These are phyloP conservation scores for Monascus ruber DNA, from an alignment of 2,329 filamentous ascomycete genomes.

Conservation along the genomic window DNA sequence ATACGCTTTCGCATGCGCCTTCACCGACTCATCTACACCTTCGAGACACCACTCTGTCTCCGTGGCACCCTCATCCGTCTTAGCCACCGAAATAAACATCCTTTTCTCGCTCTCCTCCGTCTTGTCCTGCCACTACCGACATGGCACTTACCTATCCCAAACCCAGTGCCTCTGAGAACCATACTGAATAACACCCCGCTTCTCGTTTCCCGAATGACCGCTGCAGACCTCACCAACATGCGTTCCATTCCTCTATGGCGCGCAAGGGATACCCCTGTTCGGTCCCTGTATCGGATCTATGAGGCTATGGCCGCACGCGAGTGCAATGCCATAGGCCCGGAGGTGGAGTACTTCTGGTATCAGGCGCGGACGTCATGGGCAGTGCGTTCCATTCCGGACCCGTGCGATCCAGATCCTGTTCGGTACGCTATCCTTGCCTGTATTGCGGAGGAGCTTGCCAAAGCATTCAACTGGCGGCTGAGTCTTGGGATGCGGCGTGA, in stretches of 20 bases:
- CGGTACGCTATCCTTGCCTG: conserved; percentile 18
- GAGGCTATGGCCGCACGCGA: conserved; percentile 12
- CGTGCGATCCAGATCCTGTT: conserved; percentile 14
- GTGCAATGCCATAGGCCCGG: conserved; percentile 8
- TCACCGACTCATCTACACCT: conserved; percentile 2
- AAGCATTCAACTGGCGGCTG: conserved; percentile 17
- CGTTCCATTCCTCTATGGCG: conserved; percentile 10
- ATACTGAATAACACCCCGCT: conserved; percentile 4
- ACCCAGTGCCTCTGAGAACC: conserved; percentile 1
- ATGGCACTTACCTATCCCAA: conserved; percentile 8
- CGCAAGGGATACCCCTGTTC: conserved; percentile 13
- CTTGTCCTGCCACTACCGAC: conserved; percentile 10
- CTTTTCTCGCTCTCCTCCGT: conserved; percentile 8
- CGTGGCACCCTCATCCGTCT: conserved; percentile 7
- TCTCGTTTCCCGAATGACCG: conserved; percentile 2
- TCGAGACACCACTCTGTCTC: conserved; percentile 5
- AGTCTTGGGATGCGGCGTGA: conserved; percentile 11
- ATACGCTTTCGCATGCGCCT: conserved; percentile 1
- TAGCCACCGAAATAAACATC: conserved; percentile 6
- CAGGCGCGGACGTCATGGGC: conserved; percentile 10
- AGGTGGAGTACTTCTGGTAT: conserved; percentile 18
- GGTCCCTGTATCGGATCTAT: conserved; percentile 16
- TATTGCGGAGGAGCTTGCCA: conserved; percentile 13
- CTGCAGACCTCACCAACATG: conserved; percentile 1
- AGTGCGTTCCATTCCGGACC: conserved; percentile 14